A percentile compares a stretch with the other conserved stretches of the same genome.
phyloP scores from a whole-genome alignment of 2,329 filamentous ascomycete species.

The Emmonsia crescens region DNA sequence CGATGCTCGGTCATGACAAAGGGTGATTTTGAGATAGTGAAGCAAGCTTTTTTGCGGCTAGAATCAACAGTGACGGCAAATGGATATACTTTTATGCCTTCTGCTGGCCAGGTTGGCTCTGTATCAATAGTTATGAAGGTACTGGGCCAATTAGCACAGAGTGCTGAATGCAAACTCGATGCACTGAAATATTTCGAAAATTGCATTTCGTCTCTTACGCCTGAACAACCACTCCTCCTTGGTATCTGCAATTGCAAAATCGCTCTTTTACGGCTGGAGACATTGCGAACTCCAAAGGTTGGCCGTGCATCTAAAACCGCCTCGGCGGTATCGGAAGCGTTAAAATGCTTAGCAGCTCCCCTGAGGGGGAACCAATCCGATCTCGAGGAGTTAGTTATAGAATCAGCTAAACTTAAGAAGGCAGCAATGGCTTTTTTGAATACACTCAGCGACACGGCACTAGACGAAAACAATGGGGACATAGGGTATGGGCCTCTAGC shows the following conservation, averaged over 20 bases:
- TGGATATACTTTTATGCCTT: constrained; percentile 18
- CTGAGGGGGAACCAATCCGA: constrained; percentile 31
- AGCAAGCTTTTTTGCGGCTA: constrained; percentile 27
- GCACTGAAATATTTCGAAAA: constrained; percentile 27
- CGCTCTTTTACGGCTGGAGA: constrained; percentile 28
- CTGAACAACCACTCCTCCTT: constrained; percentile 23
- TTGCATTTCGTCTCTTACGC: constrained; percentile 21
- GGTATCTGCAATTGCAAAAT: constrained; percentile 31
- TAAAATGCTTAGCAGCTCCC: constrained; percentile 24
- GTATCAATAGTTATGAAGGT: constrained; percentile 25
- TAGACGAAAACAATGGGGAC: constrained; percentile 11
- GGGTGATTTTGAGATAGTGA: constrained; percentile 27
- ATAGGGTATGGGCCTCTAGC: constrained; percentile 11
- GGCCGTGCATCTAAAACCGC: constrained; percentile 14
- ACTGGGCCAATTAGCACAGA: constrained; percentile 31
- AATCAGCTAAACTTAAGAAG: constrained; percentile 35
- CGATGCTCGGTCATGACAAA: constrained; percentile 26
- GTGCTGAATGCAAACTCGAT: constrained; percentile 30
- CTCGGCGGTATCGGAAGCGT: constrained; percentile 24
- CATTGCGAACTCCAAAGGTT: constrained; percentile 17
- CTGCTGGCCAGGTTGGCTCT: constrained; percentile 17
- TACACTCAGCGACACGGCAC: constrained; percentile 14
- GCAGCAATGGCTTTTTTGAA: constrained; percentile 23
- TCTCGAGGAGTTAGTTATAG: constrained; percentile 35
- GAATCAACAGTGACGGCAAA: constrained; percentile 21